Evolutionary conservation across 2,329 filamentous ascomycete species (phyloP), one percentile per base, ranked within the genome.

Genomic region (Chrysoporthe cubensis): DNA sequence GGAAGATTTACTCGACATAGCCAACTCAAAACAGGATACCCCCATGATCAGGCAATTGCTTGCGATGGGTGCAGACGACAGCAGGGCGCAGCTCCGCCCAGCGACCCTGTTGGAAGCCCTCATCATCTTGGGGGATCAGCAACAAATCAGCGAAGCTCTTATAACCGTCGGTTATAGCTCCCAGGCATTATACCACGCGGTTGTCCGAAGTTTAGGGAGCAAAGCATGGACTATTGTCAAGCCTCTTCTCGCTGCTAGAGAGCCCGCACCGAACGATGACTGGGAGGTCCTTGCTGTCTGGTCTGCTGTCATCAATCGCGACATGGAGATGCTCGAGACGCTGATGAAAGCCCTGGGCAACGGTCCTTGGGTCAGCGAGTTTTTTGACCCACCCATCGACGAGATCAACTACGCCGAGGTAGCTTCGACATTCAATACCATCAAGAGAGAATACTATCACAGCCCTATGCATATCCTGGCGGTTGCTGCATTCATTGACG

Each of bases 11-110:
- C n/a, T 66, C 6, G 21, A 54, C 3, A 3, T 5, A 11, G 64
- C 64, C 1, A 4, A 43, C 11, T 0, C 11, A 3, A 0, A 1
- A 3, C 1, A 16, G 2, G 18, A 16, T 1, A 4, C 11, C 3
- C 0, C 14, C 14, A 40, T 3, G 1, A 34, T 66, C 4, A 9
- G 4, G 6, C 9, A 18, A 1, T 14, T 61, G 1, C 18, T 66
- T 4, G 21, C 21, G 4, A 21, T 6, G 1, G 26, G 13, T 1
- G 7, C 26, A 16, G 13, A 14, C 4, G 6, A 16, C 4, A 16
- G 21, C 13, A 54, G 26, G 26, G 21, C 26, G 26, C 14, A 14
- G 34, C 7, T 7, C 6, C 16, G 16, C 5, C 2, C 11, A 7
- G 1, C 4, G 2, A 42, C 16, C 2, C 3, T 44, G 0, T 18